Evolutionary conservation across 1,284 basidiomycete species (phyloP).

Genomic region (Sanghuangporus sanghuang): DNA sequence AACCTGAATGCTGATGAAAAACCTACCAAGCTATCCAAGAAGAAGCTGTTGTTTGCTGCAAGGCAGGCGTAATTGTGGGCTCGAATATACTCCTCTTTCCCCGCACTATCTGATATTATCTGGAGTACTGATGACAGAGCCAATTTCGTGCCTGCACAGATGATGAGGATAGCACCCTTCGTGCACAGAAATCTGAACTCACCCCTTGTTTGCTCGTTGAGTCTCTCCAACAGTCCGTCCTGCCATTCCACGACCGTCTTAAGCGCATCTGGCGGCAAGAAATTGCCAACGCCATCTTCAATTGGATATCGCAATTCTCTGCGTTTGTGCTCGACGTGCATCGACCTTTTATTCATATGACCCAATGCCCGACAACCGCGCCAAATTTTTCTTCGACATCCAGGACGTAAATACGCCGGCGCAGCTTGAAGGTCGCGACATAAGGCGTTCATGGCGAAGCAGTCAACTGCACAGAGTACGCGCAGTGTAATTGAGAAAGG

Average conservation of each 20-base stretch:
- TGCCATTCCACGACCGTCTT: conserved; percentile 76
- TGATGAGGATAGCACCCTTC: neutral
- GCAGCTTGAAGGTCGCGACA: conserved; percentile 23
- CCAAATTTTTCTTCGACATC: neutral
- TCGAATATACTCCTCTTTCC: conserved; percentile 56
- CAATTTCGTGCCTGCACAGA: conserved; percentile 44
- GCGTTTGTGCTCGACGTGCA: conserved; percentile 42
- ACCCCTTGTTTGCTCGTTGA: conserved; percentile 75
- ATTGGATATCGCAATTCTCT: conserved; percentile 57
- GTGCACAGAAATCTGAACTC: neutral
- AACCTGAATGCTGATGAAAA: neutral
- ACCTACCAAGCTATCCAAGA: conserved; percentile 81
- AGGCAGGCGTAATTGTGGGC: conserved; percentile 91
- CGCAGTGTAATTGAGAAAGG: neutral
- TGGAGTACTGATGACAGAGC: conserved; percentile 65
- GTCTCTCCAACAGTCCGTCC: conserved; percentile 66
- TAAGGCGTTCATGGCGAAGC: conserved; percentile 24
- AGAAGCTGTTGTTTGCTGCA: conserved; percentile 95
- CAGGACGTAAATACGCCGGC: conserved; percentile 11
- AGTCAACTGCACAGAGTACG: neutral
- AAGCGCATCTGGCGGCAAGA: conserved; percentile 65
- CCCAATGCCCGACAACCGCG: neutral
- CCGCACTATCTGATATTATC: conserved; percentile 69
- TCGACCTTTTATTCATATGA: conserved; percentile 27
- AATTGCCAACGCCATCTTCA: conserved; percentile 67